These are phyloP conservation scores for Ramichloridium luteum DNA, from an alignment of 2,329 filamentous ascomycete species.

Conservation along the genomic window DNA sequence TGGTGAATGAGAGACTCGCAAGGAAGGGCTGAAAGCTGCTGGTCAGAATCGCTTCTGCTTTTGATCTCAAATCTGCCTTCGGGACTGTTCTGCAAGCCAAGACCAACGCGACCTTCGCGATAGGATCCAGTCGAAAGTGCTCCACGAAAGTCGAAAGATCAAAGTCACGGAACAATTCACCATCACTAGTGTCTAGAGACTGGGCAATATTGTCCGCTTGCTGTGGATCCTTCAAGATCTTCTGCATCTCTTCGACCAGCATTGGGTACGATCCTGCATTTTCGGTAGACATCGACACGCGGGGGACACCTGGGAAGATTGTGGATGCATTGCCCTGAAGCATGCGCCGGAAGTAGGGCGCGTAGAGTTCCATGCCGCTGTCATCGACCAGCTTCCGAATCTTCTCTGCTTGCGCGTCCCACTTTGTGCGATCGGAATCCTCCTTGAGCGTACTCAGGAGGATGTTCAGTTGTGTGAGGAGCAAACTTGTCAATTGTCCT, in stretches of 20 bases:
- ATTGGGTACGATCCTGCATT: slow-evolving; percentile 75
- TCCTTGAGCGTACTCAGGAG: slow-evolving; percentile 90
- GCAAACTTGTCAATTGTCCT: slow-evolving; percentile 67
- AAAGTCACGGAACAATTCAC: slow-evolving; percentile 90
- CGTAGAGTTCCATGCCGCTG: slow-evolving; percentile 98
- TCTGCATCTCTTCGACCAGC: slow-evolving; percentile 71
- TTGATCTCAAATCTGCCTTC: slow-evolving; percentile 71
- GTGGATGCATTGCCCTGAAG: slow-evolving; percentile 81
- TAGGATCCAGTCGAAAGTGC: slow-evolving; percentile 83
- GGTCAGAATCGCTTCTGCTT: slow-evolving; percentile 84
- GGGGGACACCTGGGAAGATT: slow-evolving; percentile 71
- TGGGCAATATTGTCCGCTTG: slow-evolving; percentile 88
- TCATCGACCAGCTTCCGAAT: slow-evolving; percentile 93
- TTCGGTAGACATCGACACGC: slow-evolving; percentile 39
- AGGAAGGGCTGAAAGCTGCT: slow-evolving; percentile 68
- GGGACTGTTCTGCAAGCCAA: slow-evolving; percentile 77
- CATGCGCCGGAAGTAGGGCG: slow-evolving; percentile 88
- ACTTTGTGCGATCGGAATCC: slow-evolving; percentile 83
- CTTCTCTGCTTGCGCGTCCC: slow-evolving; percentile 82
- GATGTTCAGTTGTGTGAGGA: slow-evolving; percentile 88
- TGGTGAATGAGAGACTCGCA: slow-evolving; percentile 56
- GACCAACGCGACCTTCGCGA: slow-evolving; percentile 77
- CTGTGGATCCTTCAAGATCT: slow-evolving; percentile 65
- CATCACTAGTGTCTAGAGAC: slow-evolving; percentile 77
- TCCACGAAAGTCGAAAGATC: slow-evolving; percentile 92